Percentiles rank a stretch among this genome's conserved stretches.
These are phyloP conservation scores for Thelephora terrestris DNA, from an alignment of 1,284 basidiomycete genomes.

Conservation along the genomic window DNA sequence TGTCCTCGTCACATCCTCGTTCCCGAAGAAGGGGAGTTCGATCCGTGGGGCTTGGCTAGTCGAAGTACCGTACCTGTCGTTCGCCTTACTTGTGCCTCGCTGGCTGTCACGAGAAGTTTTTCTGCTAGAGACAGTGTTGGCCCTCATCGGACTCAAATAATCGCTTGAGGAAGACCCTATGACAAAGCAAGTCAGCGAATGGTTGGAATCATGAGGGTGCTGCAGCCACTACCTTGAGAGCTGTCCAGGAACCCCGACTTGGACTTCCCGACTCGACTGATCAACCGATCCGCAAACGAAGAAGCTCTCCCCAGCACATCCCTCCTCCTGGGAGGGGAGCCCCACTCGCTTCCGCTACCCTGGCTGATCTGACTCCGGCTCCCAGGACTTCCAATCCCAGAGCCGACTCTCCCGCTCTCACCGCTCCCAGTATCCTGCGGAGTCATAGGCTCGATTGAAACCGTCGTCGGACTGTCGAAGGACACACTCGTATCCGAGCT, in stretches of 20 bases:
- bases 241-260: slow-evolving; percentile 11
- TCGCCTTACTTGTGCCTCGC: no score
- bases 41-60: slow-evolving; percentile 10
- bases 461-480: slow-evolving; percentile 16
- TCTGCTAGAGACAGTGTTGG: neutral
- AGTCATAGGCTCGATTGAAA: neutral
- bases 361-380: no score
- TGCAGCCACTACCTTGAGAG: neutral
- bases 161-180: neutral
- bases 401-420: neutral
- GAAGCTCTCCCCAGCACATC: slow-evolving; percentile 19
- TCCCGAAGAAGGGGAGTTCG: slow-evolving; percentile 9
- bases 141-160: neutral
- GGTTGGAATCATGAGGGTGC: neutral
- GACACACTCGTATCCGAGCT: slow-evolving; percentile 17
- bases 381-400: no score
- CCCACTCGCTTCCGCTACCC: neutral
- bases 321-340: neutral
- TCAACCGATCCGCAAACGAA: slow-evolving; percentile 22
- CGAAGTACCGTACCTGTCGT: slow-evolving; percentile 4
- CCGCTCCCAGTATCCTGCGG: neutral
- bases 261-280: slow-evolving; percentile 18
- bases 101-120: neutral
- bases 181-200: neutral
- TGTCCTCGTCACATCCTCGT: slow-evolving; percentile 7